Percentiles rank a stretch among this genome's conserved stretches.
phyloP scores from a whole-genome alignment of 2,329 filamentous ascomycete species.

The Neocucurbitaria cava region DNA sequence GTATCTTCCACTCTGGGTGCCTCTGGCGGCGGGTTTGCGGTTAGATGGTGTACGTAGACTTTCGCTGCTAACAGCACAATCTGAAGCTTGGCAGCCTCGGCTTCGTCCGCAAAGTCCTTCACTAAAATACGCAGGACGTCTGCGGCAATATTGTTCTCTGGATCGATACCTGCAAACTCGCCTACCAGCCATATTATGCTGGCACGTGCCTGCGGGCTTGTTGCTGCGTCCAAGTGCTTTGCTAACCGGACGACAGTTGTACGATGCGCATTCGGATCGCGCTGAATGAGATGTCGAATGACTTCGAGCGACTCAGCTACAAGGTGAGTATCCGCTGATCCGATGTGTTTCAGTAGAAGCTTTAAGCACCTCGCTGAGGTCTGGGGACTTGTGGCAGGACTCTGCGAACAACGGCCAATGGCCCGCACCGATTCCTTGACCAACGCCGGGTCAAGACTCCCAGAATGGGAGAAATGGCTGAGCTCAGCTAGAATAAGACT shows the following conservation, averaged over 20 bases:
- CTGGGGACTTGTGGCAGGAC: slow-evolving; percentile 43
- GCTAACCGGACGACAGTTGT: slow-evolving; percentile 88
- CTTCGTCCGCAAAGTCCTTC: slow-evolving; percentile 83
- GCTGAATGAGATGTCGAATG: slow-evolving; percentile 93
- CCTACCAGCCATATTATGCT: slow-evolving; percentile 98
- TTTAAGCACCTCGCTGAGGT: slow-evolving; percentile 77
- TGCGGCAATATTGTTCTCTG: slow-evolving; percentile 87
- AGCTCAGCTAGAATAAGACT: slow-evolving; percentile 89
- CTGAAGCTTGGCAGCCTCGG: slow-evolving; percentile 85
- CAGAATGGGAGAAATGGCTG: slow-evolving; percentile 95
- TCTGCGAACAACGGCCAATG: slow-evolving; percentile 91
- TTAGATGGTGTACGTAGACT: slow-evolving; percentile 89
- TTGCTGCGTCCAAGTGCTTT: slow-evolving; percentile 87
- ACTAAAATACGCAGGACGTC: slow-evolving; percentile 89
- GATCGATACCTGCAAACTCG: slow-evolving; percentile 82
- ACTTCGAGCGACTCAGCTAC: slow-evolving; percentile 94
- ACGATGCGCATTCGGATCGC: slow-evolving; percentile 79
- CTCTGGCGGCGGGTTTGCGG: slow-evolving; percentile 60
- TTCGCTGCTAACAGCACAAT: slow-evolving; percentile 95
- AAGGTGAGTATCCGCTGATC: slow-evolving; percentile 83
- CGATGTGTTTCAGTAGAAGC: slow-evolving; percentile 84
- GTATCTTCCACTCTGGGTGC: slow-evolving; percentile 42
- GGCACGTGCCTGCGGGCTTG: slow-evolving; percentile 85
- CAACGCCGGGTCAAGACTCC: slow-evolving; percentile 74
- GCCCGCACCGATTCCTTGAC: slow-evolving; percentile 90